A percentile compares a stretch with the other conserved stretches of the same genome.
phyloP scores from a whole-genome alignment of 305 asterid species.

The Fraxinus floribunda region DNA sequence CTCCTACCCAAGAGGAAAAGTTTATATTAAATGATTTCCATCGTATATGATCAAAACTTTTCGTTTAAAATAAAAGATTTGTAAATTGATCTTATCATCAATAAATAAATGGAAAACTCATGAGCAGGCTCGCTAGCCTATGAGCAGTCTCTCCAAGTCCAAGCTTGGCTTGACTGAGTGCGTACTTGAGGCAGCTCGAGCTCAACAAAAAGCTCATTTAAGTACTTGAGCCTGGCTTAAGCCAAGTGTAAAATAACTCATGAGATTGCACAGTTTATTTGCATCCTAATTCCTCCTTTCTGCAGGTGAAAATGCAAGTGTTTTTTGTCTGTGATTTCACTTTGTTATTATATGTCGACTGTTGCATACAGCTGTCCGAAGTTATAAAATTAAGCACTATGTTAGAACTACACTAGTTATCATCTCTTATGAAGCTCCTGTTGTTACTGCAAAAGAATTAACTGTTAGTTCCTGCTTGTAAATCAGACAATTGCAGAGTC shows the following conservation, averaged over 20 bases:
- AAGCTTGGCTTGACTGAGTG: neutral
- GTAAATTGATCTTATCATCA: neutral
- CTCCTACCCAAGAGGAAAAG: neutral
- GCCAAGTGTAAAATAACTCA: neutral
- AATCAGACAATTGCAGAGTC: slow-evolving; percentile 81
- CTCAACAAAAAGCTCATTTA: neutral
- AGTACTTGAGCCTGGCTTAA: neutral
- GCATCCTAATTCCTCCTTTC: neutral
- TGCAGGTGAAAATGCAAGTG: neutral
- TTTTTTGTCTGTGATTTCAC: neutral
- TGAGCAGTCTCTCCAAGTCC: neutral
- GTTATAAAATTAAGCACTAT: neutral
- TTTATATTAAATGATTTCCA: neutral
- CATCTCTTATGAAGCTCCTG: neutral
- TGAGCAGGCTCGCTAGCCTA: neutral
- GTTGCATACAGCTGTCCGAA: neutral
- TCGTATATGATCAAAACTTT: neutral
- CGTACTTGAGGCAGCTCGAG: neutral
- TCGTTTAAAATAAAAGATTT: neutral
- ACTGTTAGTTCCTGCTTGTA: slow-evolving; percentile 10
- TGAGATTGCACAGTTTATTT: neutral
- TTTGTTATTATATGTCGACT: neutral
- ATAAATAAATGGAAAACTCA: neutral
- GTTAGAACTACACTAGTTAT: slow-evolving; percentile 2
- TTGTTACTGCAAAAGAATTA: neutral